These are phyloP conservation scores for Brasilioporus rufonigricans DNA, from an alignment of 768 basidiomycete genomes.

Conservation along the genomic window DNA sequence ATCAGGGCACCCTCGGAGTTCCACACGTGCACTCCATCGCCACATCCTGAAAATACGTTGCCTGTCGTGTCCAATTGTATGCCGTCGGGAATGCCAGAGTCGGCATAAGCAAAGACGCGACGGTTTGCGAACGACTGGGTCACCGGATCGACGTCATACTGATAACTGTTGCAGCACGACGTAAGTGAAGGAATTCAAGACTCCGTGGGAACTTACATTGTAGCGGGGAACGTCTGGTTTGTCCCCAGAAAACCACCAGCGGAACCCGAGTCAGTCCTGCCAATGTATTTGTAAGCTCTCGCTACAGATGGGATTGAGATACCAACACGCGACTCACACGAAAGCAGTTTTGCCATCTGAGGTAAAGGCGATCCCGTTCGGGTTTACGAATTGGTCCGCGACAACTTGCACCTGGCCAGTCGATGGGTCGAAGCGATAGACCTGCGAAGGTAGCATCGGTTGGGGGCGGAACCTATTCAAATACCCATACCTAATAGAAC, in stretches of 20 bases:
- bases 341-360: constrained; percentile 63
- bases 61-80: constrained; percentile 61
- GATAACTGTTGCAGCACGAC: constrained; percentile 45
- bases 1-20: constrained; percentile 52
- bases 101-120: constrained; percentile 64
- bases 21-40: constrained; percentile 71
- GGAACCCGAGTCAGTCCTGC: constrained; percentile 32
- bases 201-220: constrained; percentile 48
- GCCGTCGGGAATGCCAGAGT: constrained; percentile 68
- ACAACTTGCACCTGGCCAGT: constrained; percentile 67
- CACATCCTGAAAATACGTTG: constrained; percentile 66
- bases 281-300: constrained; percentile 17
- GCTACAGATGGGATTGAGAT: background rate
- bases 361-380: constrained; percentile 75
- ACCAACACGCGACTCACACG: constrained; percentile 39
- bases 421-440: constrained; percentile 69
- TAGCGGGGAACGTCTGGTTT: constrained; percentile 62
- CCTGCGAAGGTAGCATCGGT: constrained; percentile 69
- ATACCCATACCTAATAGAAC: constrained; percentile 54
- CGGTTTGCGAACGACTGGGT: constrained; percentile 57
- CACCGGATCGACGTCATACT: constrained; percentile 60
- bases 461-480: constrained; percentile 62
- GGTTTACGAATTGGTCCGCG: constrained; percentile 71
- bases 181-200: background rate
- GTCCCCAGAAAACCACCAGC: constrained; percentile 44